Evolutionary conservation across 352 stramenopile species (phyloP), one percentile per base, ranked within the genome.

Genomic region (Globisporangium echinulatum): DNA sequence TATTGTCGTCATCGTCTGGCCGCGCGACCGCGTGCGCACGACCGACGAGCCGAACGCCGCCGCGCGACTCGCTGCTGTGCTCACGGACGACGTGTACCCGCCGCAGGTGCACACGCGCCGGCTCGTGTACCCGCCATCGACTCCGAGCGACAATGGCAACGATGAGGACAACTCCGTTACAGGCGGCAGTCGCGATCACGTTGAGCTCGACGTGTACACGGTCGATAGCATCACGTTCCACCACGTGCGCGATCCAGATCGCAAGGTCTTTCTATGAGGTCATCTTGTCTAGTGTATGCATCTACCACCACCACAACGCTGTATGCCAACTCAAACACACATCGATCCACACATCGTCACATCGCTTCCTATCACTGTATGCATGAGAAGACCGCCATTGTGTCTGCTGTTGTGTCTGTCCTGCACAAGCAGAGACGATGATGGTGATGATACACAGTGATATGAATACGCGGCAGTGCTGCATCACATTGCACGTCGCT

Each of bases 201-300:
- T 79, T 38, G 37, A 61, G 0, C 70, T 79, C 36, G 71, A 81
- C 11, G 71, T 79, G 38, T 81, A 73, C 58, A 64, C 51, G 6
- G 67, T 82, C 44, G 73, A 85, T 15, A 71, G 62, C 19, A 75
- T 78, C 54, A 68, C 59, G n/a, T 62, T 74, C 43, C 61, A 69
- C 52, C 58, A 64, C 43, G 46, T 44, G 39, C 39, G 48, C 38
- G 56, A 56, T 40, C 53, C 50, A 4, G 38, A 51, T 37, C 39
- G 42, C 38, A 60, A 60, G 14, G 44, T 60, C 25, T 60, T 6
- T 47, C 42, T 47, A 6, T 47, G 42, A 47, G 39, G 25, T 33
- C 25, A 2, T 33, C 25, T 33, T 33, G 25, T 33, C 25, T 33
- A 33, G 25, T 33, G 25, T 33, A 33, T 33, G 25, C 25, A 33